Evolutionary conservation across 768 basidiomycete genomes (phyloP), one percentile per base, ranked within the genome.

Genomic region (Leccinum pellstonianum): DNA sequence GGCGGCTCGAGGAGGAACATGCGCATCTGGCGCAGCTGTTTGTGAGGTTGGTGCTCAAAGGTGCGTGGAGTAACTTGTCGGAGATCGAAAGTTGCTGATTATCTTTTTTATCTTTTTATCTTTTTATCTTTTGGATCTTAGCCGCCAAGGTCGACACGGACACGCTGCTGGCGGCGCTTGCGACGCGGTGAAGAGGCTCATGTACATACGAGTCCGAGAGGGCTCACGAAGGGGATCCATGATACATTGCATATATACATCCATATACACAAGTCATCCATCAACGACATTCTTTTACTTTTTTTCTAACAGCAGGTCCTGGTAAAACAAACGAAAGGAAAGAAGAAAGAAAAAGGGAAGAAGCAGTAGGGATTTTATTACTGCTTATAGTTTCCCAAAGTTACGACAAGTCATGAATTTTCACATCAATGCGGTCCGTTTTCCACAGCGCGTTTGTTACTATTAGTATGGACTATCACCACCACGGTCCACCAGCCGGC

Each of bases 101-200:
- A 7, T 23, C 23, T 37, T 11, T 10, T 21, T 17, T 6, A 58
- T 9, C 29, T 9, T 29, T 27, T 29, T 9, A 29, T 27, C 27
- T 27, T 27, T 8, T 29, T 21, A 21, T 21, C 57, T 43, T 41
- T 43, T 10, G 17, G 25, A 31, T 46, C 35, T 37, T 48, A 87
- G 86, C 83, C 56, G 87, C 86, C 56, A 87, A 86, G 76, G 77
- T 83, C 50, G 85, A 86, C 63, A 83, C 83, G 58, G 86, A 87
- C 63, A 82, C 83, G 27, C 74, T 87, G 37, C 71, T 87, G 19
- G 78, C 84, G 8, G 82, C 86, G 12, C 71, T 87, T 50, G 85
- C 83, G 15, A 76, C 77, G 10, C 73, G 80, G 50, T 73, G 53
- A 68, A 46, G 17, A 37, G 14, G 29, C 14, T 14, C 33, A 19